Percentiles rank a stretch among this genome's conserved stretches.
Conservation (phyloP, 2,329 filamentous ascomycete species). For the Fusarium sarcochroum region DNA sequence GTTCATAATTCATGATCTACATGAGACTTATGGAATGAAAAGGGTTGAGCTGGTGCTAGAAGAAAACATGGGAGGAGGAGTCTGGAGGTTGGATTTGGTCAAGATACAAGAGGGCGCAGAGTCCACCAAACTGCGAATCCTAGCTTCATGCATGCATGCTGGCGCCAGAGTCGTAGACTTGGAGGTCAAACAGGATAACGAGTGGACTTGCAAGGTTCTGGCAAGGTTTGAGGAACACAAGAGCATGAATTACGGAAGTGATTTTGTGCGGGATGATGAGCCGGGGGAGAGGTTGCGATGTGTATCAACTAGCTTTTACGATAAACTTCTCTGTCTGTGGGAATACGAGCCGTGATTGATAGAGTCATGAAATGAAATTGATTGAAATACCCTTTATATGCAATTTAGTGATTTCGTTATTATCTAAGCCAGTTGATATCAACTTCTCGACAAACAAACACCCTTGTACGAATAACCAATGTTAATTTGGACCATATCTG, state of each 20-base stretch:
- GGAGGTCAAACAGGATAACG: conserved; percentile 52
- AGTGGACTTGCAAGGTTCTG: conserved; percentile 75
- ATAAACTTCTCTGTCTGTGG: conserved; percentile 79
- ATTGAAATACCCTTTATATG: background rate
- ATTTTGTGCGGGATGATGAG: conserved; percentile 65
- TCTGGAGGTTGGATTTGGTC: conserved; percentile 85
- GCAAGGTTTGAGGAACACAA: conserved; percentile 85
- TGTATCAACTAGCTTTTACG: conserved; percentile 84
- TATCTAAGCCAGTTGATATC: background rate
- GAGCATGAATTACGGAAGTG: conserved; percentile 96
- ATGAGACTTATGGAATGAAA: conserved; percentile 57
- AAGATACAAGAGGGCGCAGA: conserved; percentile 47
- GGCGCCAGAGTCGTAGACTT: conserved; percentile 77
- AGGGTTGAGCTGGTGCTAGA: conserved; percentile 71
- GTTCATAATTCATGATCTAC: conserved; percentile 63
- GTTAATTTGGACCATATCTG: background rate
- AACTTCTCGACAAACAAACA: background rate
- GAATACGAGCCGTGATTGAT: conserved; percentile 46
- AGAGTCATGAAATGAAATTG: background rate
- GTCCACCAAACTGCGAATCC: conserved; percentile 61
- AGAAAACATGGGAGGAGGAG: conserved; percentile 79
- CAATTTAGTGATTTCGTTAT: background rate
- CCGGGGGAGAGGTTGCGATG: conserved; percentile 56
- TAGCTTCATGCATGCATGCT: conserved; percentile 95
- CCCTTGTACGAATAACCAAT: conserved; percentile 2